Conservation (phyloP, 805 yeast genomes). For the Wickerhamomyces bovis region DNA sequence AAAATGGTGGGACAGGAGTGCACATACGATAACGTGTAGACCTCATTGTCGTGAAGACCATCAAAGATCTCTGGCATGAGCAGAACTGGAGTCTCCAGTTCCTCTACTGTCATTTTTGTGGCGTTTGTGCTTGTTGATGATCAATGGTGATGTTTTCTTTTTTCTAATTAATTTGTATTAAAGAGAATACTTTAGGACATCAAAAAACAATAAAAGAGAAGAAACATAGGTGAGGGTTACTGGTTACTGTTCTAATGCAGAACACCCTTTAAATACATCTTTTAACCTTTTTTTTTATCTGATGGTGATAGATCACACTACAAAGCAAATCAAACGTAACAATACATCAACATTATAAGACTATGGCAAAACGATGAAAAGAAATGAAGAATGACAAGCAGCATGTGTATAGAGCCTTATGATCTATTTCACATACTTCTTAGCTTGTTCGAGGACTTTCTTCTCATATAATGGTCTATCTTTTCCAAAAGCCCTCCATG, state of each 20-base stretch:
- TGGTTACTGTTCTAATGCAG: too few relatives aligned
- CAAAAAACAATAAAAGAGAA: too few relatives aligned
- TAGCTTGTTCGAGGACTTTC: slow-evolving; percentile 77
- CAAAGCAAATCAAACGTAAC: not conserved
- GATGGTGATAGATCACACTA: not conserved
- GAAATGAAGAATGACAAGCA: not conserved
- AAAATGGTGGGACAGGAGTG: too few relatives aligned
- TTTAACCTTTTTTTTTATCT: too few relatives aligned
- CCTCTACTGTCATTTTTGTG: not conserved
- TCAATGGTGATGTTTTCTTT: not conserved
- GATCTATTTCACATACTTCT: slow-evolving; percentile 47
- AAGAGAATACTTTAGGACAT: too few relatives aligned
- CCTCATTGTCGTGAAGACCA: slow-evolving; percentile 15
- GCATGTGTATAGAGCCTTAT: too few relatives aligned
- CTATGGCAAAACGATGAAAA: not conserved
- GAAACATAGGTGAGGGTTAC: too few relatives aligned
- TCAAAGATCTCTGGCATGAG: slow-evolving; percentile 21
- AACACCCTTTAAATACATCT: not conserved
- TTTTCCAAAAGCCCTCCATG: slow-evolving; percentile 79
- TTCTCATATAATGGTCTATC: slow-evolving; percentile 66
- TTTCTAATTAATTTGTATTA: not conserved
- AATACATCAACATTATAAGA: not conserved
- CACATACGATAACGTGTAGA: slow-evolving; percentile 11
- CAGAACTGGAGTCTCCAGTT: slow-evolving; percentile 13
- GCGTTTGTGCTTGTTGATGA: not conserved